These are phyloP conservation scores for Ensete glaucum DNA, from an alignment of 176 grass and related monocot genomes.

Conservation along the genomic window DNA sequence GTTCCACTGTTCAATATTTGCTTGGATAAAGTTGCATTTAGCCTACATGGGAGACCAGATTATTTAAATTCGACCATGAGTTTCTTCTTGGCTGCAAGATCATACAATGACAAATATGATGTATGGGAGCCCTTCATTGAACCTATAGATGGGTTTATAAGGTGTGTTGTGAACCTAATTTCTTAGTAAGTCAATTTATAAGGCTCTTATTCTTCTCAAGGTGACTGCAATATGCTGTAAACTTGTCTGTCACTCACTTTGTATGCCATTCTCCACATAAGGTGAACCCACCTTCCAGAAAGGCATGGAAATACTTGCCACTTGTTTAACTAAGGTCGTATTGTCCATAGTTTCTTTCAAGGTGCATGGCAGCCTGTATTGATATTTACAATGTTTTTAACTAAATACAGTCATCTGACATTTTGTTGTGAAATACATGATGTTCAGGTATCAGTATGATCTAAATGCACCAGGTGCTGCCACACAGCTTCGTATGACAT, in stretches of 20 bases:
- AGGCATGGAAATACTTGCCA: too few species aligned
- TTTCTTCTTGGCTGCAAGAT: conserved; percentile 70
- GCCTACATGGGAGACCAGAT: conserved; percentile 63
- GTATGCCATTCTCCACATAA: neutral
- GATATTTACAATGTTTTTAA: neutral
- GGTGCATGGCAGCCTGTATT: too few species aligned
- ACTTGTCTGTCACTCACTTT: neutral
- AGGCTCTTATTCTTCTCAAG: neutral
- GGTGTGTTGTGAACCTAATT: conserved; percentile 27
- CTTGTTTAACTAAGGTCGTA: too few species aligned
- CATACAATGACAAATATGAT: conserved; percentile 88
- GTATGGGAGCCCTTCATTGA: conserved; percentile 94
- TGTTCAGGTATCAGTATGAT: conserved; percentile 79
- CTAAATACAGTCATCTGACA: neutral
- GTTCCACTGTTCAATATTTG: conserved; percentile 78
- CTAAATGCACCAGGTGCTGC: conserved; percentile 69
- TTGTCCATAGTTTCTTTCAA: too few species aligned
- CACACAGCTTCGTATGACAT: conserved; percentile 69
- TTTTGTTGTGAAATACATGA: neutral
- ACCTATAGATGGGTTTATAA: conserved; percentile 91
- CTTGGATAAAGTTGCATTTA: conserved; percentile 61
- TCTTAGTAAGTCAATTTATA: neutral
- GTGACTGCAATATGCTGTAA: neutral
- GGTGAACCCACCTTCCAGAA: neutral
- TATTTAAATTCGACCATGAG: conserved; percentile 74